Base-by-base conservation (phyloP, 768 basidiomycete species). In the Dioszegia hungarica region DNA sequence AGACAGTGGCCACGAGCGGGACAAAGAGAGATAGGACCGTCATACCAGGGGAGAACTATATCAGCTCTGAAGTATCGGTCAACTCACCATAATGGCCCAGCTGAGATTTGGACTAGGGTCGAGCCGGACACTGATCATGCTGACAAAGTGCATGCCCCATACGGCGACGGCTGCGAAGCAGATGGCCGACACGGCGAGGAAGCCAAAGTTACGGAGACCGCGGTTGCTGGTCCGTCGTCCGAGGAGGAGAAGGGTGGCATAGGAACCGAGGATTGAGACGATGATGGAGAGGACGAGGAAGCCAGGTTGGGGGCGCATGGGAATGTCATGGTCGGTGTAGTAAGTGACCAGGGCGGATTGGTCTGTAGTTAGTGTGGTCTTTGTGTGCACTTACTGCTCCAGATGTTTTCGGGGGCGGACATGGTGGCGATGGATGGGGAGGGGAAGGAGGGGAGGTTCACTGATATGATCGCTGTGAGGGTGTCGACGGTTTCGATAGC, bases 251-350 rank as follows among this genome's bases (percentile, higher is more conserved):
- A 77, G 69, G 3, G 77, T 75, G 8, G 77, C 66, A 56, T 77
- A 77, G 6, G 73, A 75, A 14, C 77, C 77, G 27, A 77, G 66
- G 48, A 77, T 64, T 31, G 77, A 77, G 24, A 77, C 77, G 54
- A 75, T 61, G 62, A 77, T 70, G 43, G 74, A 75, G 22, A 70
- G 70, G 58, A 73, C 65, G 33, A 76, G 60, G 34, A 77, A 59
- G 40, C 73, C 77, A 0, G 77, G 62, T 29, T 67, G 62, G 28
- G 69, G 68, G 12, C 57, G 59, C n/a, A 73, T 60, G 4, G 75
- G 72, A 45, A 77, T 61, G 5, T 65, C 59, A 41, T 59, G 50
- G 27, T 45, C 31, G 19, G 43, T 25, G 48, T 74, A 77, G 66
- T 73, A 77, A 1, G 29, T 37, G n/a, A 63, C 63, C 11, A 76